These are phyloP conservation scores for Hypoxylon perforatum DNA, from an alignment of 495 filamentous ascomycete genomes.

Conservation along the genomic window DNA sequence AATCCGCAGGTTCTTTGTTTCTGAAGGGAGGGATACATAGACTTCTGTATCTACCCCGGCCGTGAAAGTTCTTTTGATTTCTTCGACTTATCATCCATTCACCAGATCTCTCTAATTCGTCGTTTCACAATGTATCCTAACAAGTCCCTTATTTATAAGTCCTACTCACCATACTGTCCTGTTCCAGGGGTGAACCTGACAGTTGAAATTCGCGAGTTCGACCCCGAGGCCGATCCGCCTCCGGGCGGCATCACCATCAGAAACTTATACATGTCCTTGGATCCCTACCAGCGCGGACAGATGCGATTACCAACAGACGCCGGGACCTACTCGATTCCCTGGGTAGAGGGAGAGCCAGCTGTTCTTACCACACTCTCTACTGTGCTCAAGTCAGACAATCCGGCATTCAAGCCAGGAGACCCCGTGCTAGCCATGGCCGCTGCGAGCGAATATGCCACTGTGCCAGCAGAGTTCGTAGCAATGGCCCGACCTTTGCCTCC, in stretches of 20 bases:
- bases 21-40: no score
- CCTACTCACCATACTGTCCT: constrained; percentile 69
- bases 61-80: no score
- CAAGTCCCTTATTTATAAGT: constrained; percentile 76
- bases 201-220: constrained; percentile 69
- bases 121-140: constrained; percentile 63
- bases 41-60: no score
- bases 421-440: constrained; percentile 62
- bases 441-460: constrained; percentile 65
- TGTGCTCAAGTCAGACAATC: constrained; percentile 69
- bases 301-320: constrained; percentile 45
- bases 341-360: constrained; percentile 63
- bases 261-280: constrained; percentile 77
- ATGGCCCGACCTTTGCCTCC: constrained; percentile 59
- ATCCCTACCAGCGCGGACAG: constrained; percentile 81
- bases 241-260: constrained; percentile 71
- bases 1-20: no score
- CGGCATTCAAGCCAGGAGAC: constrained; percentile 70
- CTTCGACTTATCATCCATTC: background rate
- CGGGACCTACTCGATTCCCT: constrained; percentile 70
- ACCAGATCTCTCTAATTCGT: background rate
- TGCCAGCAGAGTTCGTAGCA: constrained; percentile 45
- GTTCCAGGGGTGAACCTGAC: constrained; percentile 71
- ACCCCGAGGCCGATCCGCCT: constrained; percentile 66
- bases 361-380: constrained; percentile 62